Percentiles rank a stretch among this genome's conserved stretches.
phyloP scores from a whole-genome alignment of 1,284 basidiomycete genomes.

The Rhodotorula sp. region DNA sequence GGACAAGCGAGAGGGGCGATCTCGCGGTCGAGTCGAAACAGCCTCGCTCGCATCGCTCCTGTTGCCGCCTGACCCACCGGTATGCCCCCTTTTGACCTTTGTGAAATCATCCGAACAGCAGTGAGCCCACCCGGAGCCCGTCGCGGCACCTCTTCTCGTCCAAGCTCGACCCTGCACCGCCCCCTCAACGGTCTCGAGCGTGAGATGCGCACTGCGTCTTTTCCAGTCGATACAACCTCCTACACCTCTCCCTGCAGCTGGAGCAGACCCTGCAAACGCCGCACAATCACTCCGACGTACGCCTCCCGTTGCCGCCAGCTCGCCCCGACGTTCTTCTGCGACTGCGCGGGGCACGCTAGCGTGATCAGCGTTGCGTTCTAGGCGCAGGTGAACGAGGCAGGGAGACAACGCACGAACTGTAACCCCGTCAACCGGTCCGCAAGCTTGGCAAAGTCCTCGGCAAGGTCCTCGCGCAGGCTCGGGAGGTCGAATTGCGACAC shows the following conservation, averaged over 20 bases:
- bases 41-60: neutral
- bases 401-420: conserved; percentile 20
- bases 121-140: too few species aligned
- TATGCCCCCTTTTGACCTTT: too few species aligned
- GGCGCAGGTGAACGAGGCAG: neutral
- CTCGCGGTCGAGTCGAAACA: neutral
- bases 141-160: neutral
- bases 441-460: conserved; percentile 21
- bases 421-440: conserved; percentile 16
- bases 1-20: neutral
- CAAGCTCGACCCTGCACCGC: conserved; percentile 5
- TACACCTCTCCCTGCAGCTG: conserved; percentile 1
- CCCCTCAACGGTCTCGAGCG: neutral
- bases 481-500: conserved; percentile 31
- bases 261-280: conserved; percentile 29
- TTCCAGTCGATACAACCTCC: neutral
- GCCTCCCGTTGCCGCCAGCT: conserved; percentile 23
- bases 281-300: conserved; percentile 30
- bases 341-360: conserved; percentile 9
- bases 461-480: conserved; percentile 23
- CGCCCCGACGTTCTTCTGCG: conserved; percentile 29
- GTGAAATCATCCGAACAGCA: too few species aligned
- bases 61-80: too few species aligned
- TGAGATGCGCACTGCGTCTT: neutral
- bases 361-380: neutral